Percentiles rank a stretch among this genome's conserved stretches.
These are phyloP conservation scores for Gynochthodes officinalis DNA, from an alignment of 257 asterid genomes.

Conservation along the genomic window DNA sequence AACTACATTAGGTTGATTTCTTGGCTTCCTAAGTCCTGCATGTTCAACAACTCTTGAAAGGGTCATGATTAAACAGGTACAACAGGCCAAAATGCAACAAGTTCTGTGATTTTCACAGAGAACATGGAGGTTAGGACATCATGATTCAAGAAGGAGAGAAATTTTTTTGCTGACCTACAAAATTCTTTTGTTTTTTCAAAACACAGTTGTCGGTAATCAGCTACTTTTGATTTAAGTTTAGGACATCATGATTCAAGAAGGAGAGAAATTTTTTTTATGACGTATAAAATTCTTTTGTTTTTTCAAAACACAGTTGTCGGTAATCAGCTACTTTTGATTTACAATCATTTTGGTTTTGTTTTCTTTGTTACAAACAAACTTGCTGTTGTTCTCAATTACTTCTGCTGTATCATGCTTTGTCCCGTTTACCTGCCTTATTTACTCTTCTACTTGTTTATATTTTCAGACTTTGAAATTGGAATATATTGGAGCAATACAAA, in stretches of 20 bases:
- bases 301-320: slow-evolving; percentile 13
- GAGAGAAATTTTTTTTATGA: background rate
- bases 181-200: background rate
- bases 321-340: background rate
- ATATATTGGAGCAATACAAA: slow-evolving; percentile 16
- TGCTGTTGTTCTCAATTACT: slow-evolving; percentile 11
- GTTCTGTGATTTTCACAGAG: background rate
- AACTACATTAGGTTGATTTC: slow-evolving; percentile 3
- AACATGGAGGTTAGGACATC: background rate
- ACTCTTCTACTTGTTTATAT: background rate
- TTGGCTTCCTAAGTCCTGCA: slow-evolving; percentile 7
- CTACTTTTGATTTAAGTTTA: background rate
- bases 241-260: background rate
- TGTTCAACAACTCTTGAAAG: slow-evolving; percentile 5
- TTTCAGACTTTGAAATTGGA: background rate
- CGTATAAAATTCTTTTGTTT: background rate
- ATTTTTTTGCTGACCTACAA: background rate
- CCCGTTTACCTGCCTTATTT: background rate
- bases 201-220: slow-evolving; percentile 16
- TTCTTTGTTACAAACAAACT: slow-evolving; percentile 15
- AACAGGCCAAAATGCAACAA: slow-evolving; percentile 3
- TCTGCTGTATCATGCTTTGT: slow-evolving; percentile 10
- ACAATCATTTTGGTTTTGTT: slow-evolving; percentile 1
- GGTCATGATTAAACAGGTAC: slow-evolving; percentile 1
- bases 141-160: background rate